Evolutionary conservation across 2,329 filamentous ascomycete species (phyloP), one percentile per base, ranked within the genome.

Genomic region (Calonectria leucothoes): DNA sequence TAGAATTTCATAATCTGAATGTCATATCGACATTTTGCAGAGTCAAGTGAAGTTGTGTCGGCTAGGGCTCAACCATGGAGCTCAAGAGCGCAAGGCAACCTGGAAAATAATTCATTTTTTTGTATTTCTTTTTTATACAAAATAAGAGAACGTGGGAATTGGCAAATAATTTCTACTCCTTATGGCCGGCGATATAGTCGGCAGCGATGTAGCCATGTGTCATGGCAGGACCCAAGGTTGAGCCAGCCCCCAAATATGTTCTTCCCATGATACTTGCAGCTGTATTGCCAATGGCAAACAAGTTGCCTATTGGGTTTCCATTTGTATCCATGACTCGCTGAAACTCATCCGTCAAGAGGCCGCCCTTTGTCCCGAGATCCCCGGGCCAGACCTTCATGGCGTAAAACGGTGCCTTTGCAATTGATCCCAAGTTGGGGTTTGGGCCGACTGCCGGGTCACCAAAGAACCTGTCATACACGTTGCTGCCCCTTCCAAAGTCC

Each of bases 181-280:
- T 27, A 12, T 25, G 5, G 2, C 6, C 14, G 39, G 23, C 23
- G 5, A 61, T 37, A 37, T 39, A 37, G 23, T 61, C 23, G 1
- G 55, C 55, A 25, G 55, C 55, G 17, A 61, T 52, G 7, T 66
- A 70, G 8, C 69, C 69, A 61, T 70, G 69, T 1, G 61, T 70
- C 69, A 70, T 70, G 6, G 69, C 69, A 20, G 69, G 69, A 15
- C 69, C 69, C 10, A 66, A 29, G 23, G 69, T 70, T 23, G 69
- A 66, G n/a, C 69, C 69, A 17, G 69, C 69, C 33, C 69, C 69
- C 45, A 66, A 52, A 42, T 70, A 70, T 17, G 27, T 57, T 17
- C 69, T 35, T 25, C 69, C 69, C 69, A 70, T 70, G 6, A 70
- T 70, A 35, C 69, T 70, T 12, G 69, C 69, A 5, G 69, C 59